Base-by-base conservation (phyloP, 148 eudicot species). In the Camellia sinensis region DNA sequence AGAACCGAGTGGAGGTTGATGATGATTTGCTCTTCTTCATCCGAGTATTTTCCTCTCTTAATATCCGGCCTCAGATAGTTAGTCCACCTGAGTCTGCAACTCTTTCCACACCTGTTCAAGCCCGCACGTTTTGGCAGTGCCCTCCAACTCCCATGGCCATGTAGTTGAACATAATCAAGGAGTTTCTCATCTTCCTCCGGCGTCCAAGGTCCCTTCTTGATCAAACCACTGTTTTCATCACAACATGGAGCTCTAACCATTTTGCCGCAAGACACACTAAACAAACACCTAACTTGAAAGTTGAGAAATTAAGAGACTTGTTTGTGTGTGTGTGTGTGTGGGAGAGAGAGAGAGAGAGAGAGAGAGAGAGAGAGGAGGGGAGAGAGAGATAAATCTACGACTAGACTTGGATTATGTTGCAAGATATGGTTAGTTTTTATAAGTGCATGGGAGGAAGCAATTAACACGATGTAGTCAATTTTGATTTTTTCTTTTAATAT, bases 141-240 rank as follows among this genome's bases (percentile, higher is more conserved):
- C 12, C 87, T 84, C 92, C 92, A 89, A 18, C 87, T 89, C 62
- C 89, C 90, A 80, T 74, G 85, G 78, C 90, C 90, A 41, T 89
- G 84, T 29, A 29, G 65, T 83, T 75, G 84, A 74, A 89, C 82
- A 82, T 89, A 87, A 48, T 84, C 79, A 2, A 82, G 60, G 66
- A 89, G 90, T 68, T 81, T 81, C 2, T 86, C 81, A 80, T 89
- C 92, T 52, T 89, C 92, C 13, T 89, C 90, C 2, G 84, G 84
- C 11, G 89, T 87, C 92, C 92, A 89, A 46, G 92, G 89, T 62
- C 92, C 92, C 79, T 86, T 89, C 90, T 87, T 29, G 37, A 29
- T 89, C 83, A 89, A 72, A 54, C 80, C 85, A 56, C 45, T 76
- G 37, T 78, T 81, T 46, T 81, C 86, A 70, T 4, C 5, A 17